Evolutionary conservation across 2,329 filamentous ascomycete species (phyloP), one percentile per base, ranked within the genome.

Genomic region (Acephala macrosclerotiorum): DNA sequence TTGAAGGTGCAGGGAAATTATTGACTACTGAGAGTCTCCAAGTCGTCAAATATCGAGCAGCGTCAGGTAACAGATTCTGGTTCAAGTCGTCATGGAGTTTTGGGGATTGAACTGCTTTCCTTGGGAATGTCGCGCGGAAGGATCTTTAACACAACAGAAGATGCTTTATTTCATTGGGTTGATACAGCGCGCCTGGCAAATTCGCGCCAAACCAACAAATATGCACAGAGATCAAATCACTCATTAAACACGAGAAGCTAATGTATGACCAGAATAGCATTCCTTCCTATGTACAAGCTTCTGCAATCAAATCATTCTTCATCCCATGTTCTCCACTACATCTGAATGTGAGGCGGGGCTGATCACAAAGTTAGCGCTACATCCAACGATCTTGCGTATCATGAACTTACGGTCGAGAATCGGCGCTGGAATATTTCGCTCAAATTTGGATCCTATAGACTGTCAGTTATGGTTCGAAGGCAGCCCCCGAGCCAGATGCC

Each of bases 401-500:
- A n/a, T 20, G 18, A 18, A 87, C 93, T 85, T 83, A 97, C 95
- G 89, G 70, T 93, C 91, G 65, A 96, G 83, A 72, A 90, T 89
- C 38, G 90, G 94, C 65, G 88, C 86, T 38, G 93, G 92, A 62
- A 98, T 79, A 80, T 99, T 99, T 78, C 96, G 88, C 82, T 98
- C 96, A 80, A 91, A 98, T 85, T 98, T 98, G 70, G 93, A 97
- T 72, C 94, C 93, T 97, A 72, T 55, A 66, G 67, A 40, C 3
- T 63, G 57, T 72, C 42, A 72, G 63, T 36, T 63, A 29, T 35
- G 25, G 25, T 14, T 53, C 49, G 2, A 51, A 29, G 49, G 18
- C 12, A 53, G 18, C 22, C 53, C n/a, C 38, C 40, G 56, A 9
- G 2, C 47, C 42, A 18, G 65, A 8, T 8, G n/a, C n/a, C n/a